Evolutionary conservation across 2,329 filamentous ascomycete genomes (phyloP).

Genomic region (Beauveria brongniartii): DNA sequence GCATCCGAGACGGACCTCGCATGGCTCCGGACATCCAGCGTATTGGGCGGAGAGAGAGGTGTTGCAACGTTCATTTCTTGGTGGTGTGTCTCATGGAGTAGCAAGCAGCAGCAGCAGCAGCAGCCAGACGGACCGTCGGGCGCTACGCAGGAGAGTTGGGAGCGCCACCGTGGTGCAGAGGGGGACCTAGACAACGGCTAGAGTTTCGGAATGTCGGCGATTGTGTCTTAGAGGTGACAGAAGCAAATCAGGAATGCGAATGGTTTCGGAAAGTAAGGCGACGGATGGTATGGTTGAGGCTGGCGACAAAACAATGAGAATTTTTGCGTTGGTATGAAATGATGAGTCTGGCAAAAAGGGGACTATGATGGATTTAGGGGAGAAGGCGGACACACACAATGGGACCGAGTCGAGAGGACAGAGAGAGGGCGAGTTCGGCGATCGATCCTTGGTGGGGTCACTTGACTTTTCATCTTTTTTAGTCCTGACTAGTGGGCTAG

Average conservation of each 20-base stretch:
- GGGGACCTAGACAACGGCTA: background rate
- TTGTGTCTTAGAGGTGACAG: background rate
- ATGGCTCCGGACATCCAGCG: conserved; percentile 2
- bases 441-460: too few species aligned
- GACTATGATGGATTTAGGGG: background rate
- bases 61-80: conserved; percentile 4
- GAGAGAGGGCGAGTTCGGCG: background rate
- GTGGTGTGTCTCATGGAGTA: conserved; percentile 8
- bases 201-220: conserved; percentile 3
- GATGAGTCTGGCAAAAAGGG: background rate
- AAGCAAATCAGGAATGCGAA: background rate
- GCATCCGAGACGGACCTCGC: conserved; percentile 6
- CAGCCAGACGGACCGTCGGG: conserved; percentile 6
- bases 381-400: background rate
- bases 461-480: background rate
- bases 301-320: background rate
- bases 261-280: background rate
- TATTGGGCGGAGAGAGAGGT: conserved; percentile 1
- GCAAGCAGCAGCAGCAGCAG: too few species aligned
- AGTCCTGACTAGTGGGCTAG: background rate
- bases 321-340: background rate
- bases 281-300: background rate
- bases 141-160: background rate
- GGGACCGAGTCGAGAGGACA: background rate
- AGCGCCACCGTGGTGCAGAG: conserved; percentile 8